Conservation (phyloP, 2,329 filamentous ascomycete genomes). For the Botrytis elliptica region DNA sequence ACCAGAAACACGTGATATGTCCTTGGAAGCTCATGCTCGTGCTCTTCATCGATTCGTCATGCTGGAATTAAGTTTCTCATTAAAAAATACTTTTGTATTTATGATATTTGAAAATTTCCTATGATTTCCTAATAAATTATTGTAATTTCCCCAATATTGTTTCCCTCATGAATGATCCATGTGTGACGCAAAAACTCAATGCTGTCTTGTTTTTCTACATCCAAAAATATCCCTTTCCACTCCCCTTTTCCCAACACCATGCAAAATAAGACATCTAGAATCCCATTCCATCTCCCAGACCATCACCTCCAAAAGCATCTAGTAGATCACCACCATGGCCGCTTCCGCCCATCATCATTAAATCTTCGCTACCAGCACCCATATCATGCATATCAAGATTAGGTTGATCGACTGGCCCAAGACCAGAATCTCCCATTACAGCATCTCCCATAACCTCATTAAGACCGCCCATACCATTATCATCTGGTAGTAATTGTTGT, state of each 20-base stretch:
- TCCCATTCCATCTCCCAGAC: constrained; percentile 30
- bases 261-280: constrained; percentile 22
- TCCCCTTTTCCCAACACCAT: neutral
- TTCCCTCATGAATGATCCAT: neutral
- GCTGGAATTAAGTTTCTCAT: neutral
- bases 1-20: neutral
- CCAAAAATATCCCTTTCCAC: neutral
- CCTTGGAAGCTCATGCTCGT: neutral
- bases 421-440: constrained; percentile 24
- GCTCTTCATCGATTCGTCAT: neutral
- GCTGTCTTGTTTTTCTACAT: neutral
- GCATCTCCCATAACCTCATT: constrained; percentile 24
- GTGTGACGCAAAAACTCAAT: neutral
- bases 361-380: constrained; percentile 22
- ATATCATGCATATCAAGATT: constrained; percentile 20
- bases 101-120: neutral
- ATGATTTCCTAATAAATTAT: neutral
- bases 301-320: constrained; percentile 26
- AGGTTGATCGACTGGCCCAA: constrained; percentile 22
- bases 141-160: neutral
- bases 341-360: constrained; percentile 29
- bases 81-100: neutral
- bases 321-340: constrained; percentile 23
- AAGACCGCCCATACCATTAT: constrained; percentile 20
- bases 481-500: constrained; percentile 23